A percentile compares a stretch with the other conserved stretches of the same genome.
Evolutionary conservation across 371 early-diverging fungal genomes (phyloP).

Genomic region (Conidiobolus incongruus): DNA sequence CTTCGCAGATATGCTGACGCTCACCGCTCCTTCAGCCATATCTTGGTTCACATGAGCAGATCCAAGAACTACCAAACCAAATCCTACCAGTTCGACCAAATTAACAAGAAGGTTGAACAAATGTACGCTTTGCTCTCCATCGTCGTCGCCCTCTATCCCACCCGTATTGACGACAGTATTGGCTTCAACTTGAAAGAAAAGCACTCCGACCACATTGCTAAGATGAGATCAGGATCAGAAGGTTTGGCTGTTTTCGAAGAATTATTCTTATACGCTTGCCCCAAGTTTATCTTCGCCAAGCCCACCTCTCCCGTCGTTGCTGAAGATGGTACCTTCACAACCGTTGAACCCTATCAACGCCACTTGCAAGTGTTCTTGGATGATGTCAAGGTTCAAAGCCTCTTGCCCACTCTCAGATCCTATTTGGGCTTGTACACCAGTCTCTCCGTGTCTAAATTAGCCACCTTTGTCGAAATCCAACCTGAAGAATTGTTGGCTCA

Average conservation of each 20-base stretch:
- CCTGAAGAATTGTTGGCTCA: conserved; percentile 56
- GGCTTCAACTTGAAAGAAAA: conserved; percentile 74
- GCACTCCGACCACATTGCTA: conserved; percentile 71
- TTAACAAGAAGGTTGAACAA: conserved; percentile 76
- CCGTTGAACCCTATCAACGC: too few species aligned
- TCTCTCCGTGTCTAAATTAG: conserved; percentile 69
- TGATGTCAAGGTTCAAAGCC: conserved; percentile 1
- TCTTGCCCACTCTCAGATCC: conserved; percentile 69
- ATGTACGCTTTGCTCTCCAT: conserved; percentile 86
- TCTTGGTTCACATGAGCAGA: not conserved
- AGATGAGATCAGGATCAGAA: conserved; percentile 73
- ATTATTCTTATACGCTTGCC: conserved; percentile 76
- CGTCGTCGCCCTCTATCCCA: conserved; percentile 79
- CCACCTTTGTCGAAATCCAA: conserved; percentile 64
- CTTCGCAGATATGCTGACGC: conserved; percentile 90
- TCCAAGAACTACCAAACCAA: conserved; percentile 85
- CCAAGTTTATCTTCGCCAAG: conserved; percentile 80
- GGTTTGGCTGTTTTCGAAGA: conserved; percentile 59
- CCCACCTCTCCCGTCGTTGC: conserved; percentile 44
- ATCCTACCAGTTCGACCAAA: conserved; percentile 78
- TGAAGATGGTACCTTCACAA: conserved; percentile 4
- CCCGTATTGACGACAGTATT: conserved; percentile 76
- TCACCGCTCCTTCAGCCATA: not conserved
- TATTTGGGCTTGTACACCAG: conserved; percentile 87
- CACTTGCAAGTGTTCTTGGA: too few species aligned